A percentile compares a stretch with the other conserved stretches of the same genome.
These are phyloP conservation scores for Rhodosporidiobolus sp. DNA, from an alignment of 768 basidiomycete genomes.

Conservation along the genomic window DNA sequence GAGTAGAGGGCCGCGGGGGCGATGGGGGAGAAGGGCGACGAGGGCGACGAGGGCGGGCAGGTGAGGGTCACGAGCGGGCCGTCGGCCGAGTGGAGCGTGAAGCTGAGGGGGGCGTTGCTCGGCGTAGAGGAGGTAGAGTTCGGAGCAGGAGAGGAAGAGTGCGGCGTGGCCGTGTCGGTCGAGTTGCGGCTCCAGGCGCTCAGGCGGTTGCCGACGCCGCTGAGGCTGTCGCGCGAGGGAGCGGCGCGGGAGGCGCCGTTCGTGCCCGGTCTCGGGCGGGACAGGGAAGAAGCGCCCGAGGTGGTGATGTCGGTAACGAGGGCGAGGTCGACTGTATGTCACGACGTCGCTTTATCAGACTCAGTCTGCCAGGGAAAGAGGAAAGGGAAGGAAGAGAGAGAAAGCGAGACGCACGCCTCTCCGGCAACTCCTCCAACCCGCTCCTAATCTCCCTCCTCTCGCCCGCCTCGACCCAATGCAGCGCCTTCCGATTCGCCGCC, in stretches of 20 bases:
- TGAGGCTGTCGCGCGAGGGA: slow-evolving; percentile 48
- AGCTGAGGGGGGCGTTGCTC: slow-evolving; percentile 56
- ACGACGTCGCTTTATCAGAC: not conserved
- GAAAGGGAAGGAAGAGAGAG: no score
- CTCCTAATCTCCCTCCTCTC: slow-evolving; percentile 66
- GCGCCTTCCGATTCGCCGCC: slow-evolving; percentile 51
- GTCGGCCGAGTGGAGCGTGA: slow-evolving; percentile 65
- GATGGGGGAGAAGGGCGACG: no score
- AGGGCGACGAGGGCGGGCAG: slow-evolving; percentile 63
- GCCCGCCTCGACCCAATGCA: slow-evolving; percentile 39
- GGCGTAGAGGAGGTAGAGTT: slow-evolving; percentile 50
- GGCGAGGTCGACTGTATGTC: slow-evolving; percentile 61
- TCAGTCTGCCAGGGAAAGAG: not conserved
- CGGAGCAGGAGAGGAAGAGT: not conserved
- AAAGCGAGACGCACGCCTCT: slow-evolving; percentile 54
- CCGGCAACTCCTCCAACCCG: slow-evolving; percentile 81
- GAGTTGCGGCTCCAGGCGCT: not conserved
- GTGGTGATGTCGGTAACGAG: slow-evolving; percentile 75
- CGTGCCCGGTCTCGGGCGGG: slow-evolving; percentile 61
- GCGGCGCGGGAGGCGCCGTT: slow-evolving; percentile 39
- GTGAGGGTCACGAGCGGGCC: slow-evolving; percentile 72
- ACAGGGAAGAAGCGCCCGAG: slow-evolving; percentile 45
- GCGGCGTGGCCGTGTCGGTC: not conserved
- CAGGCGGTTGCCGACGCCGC: slow-evolving; percentile 46
- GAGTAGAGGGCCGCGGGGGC: slow-evolving; percentile 59